Evolutionary conservation across 2,329 filamentous ascomycete species (phyloP).

Genomic region (Sporothrix brasiliensis): DNA sequence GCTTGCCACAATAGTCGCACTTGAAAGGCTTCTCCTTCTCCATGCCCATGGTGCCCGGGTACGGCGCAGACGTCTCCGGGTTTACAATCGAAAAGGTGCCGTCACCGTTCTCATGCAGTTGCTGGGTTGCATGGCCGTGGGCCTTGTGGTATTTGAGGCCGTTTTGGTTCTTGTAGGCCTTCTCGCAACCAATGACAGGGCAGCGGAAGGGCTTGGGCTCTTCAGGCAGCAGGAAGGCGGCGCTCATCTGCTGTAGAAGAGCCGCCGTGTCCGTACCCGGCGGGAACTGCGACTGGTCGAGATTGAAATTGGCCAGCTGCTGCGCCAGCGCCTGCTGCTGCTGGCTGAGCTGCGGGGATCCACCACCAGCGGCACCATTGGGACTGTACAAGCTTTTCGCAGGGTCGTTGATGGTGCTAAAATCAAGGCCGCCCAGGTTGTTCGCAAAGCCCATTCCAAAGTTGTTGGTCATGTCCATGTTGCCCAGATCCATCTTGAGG

Average conservation of each 20-base stretch:
- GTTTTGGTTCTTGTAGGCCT: constrained; percentile 99
- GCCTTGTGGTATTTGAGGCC: constrained; percentile 87
- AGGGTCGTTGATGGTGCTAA: constrained; percentile 80
- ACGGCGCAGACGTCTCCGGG: constrained; percentile 89
- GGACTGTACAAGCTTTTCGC: constrained; percentile 91
- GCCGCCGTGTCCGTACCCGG: constrained; percentile 71
- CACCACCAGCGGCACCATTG: constrained; percentile 60
- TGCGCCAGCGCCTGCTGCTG: constrained; percentile 66
- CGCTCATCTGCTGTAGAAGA: constrained; percentile 57
- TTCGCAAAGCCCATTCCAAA: constrained; percentile 60
- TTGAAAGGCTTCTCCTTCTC: constrained; percentile 99
- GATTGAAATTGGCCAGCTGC: constrained; percentile 70
- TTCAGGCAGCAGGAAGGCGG: constrained; percentile 71
- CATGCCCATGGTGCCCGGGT: constrained; percentile 97
- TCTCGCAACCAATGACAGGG: constrained; percentile 96
- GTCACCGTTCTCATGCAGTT: constrained; percentile 93
- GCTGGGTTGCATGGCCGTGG: constrained; percentile 95
- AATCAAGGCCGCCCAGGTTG: constrained; percentile 50
- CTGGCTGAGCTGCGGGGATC: constrained; percentile 58
- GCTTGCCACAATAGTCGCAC: constrained; percentile 94
- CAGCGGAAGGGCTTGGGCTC: constrained; percentile 98
- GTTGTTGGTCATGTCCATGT: constrained; percentile 53
- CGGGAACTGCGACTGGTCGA: constrained; percentile 74
- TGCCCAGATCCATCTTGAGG: constrained; percentile 61
- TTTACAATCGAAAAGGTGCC: constrained; percentile 98